Evolutionary conservation across 495 filamentous ascomycete species (phyloP).

Genomic region (Hypoxylon fragiforme): DNA sequence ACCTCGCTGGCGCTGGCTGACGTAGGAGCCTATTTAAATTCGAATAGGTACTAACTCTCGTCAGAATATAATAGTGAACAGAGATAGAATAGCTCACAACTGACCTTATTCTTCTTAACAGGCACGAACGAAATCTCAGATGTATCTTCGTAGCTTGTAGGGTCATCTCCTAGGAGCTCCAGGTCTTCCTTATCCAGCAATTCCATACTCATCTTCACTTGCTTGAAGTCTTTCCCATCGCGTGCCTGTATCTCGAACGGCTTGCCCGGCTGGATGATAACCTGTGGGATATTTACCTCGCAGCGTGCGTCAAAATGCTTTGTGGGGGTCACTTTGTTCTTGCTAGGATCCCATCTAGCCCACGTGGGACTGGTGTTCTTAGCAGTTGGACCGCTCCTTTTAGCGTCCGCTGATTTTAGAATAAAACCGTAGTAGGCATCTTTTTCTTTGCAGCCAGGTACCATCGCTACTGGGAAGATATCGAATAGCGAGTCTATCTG

Average conservation of each 20-base stretch:
- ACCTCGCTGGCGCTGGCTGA: too few species aligned
- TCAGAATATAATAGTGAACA: too few species aligned
- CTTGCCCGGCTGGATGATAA: slow-evolving; percentile 12
- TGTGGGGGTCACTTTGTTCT: neutral
- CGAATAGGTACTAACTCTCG: neutral
- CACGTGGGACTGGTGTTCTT: neutral
- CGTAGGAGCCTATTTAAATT: neutral
- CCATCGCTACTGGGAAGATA: slow-evolving; percentile 13
- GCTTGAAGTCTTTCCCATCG: slow-evolving; percentile 2
- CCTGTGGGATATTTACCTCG: slow-evolving; percentile 16
- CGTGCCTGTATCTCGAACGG: slow-evolving; percentile 12
- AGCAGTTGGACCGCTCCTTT: neutral
- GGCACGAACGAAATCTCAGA: slow-evolving; percentile 18
- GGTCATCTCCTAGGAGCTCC: slow-evolving; percentile 1
- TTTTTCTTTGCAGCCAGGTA: neutral
- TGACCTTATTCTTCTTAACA: slow-evolving; percentile 7
- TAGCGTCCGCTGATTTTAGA: neutral
- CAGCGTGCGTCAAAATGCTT: slow-evolving; percentile 12
- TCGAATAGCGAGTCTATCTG: slow-evolving; percentile 15
- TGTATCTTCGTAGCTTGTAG: slow-evolving; percentile 8
- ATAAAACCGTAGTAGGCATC: slow-evolving; percentile 15
- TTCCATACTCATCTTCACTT: slow-evolving; percentile 16
- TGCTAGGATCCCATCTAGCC: slow-evolving; percentile 21
- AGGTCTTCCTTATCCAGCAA: slow-evolving; percentile 13
- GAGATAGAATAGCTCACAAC: too few species aligned